phyloP scores from a whole-genome alignment of 176 grass and related monocot genomes.

The Urochloa ruziziensis region DNA sequence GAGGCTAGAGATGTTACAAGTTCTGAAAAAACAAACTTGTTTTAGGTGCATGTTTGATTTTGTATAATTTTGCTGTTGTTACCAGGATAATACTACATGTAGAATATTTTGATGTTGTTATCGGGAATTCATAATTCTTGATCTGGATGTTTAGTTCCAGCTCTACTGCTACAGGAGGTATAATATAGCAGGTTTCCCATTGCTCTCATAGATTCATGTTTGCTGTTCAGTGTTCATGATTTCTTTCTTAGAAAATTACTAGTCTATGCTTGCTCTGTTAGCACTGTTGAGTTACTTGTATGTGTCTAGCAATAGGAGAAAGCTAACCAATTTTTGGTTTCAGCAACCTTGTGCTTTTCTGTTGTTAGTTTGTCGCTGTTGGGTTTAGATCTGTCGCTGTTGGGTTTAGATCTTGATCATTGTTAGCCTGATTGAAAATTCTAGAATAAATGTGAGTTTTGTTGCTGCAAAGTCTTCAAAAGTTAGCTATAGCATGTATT shows the following conservation, averaged over 20 bases:
- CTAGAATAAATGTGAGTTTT: background rate
- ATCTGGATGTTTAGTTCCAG: constrained; percentile 7
- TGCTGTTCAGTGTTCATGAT: background rate
- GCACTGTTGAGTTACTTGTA: background rate
- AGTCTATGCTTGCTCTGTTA: constrained; percentile 3
- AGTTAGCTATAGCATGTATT: background rate
- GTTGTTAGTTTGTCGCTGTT: background rate
- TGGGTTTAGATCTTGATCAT: background rate
- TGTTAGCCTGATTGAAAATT: constrained; percentile 20
- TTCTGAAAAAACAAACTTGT: background rate
- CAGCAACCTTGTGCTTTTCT: background rate
- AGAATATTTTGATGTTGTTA: background rate
- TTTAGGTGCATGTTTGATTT: background rate
- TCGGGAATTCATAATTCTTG: background rate
- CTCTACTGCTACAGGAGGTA: background rate
- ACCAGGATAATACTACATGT: background rate
- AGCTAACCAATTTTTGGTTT: background rate
- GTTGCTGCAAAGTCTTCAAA: background rate
- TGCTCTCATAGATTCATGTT: background rate
- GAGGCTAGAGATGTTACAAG: background rate
- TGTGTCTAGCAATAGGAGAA: background rate
- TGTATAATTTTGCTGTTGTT: background rate
- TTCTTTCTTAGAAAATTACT: constrained; percentile 1
- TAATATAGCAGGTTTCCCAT: background rate
- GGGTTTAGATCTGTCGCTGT: background rate